Evolutionary conservation across 148 eudicot species (phyloP).

Genomic region (Chenopodium album): DNA sequence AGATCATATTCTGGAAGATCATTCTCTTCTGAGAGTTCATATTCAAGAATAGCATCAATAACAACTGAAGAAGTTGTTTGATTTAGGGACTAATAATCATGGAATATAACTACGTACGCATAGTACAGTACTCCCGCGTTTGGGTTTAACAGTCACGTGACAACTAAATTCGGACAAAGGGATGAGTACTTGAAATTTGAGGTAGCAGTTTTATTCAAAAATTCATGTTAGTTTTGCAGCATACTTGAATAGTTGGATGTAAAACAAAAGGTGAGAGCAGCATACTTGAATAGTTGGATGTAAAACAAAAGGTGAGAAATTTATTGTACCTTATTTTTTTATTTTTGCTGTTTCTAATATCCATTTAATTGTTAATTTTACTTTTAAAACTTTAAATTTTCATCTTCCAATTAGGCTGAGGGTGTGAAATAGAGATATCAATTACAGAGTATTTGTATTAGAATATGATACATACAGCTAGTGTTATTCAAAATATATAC

Average conservation of each 20-base stretch:
- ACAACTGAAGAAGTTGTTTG: conserved; percentile 17
- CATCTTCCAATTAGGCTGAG: not conserved
- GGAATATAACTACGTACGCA: not conserved
- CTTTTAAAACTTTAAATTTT: too few relatives aligned
- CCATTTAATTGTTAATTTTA: not conserved
- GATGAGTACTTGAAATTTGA: not conserved
- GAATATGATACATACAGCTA: not conserved
- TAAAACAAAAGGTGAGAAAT: not conserved
- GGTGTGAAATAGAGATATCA: not conserved
- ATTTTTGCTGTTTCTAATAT: not conserved
- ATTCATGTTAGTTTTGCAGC: conserved; percentile 13
- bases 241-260: conserved; percentile 12
- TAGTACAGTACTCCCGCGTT: not conserved
- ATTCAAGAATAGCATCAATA: conserved; percentile 27
- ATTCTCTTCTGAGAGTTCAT: not conserved
- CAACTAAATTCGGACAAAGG: not conserved
- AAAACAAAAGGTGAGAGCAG: not conserved
- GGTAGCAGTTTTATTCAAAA: conserved; percentile 1
- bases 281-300: conserved; percentile 14
- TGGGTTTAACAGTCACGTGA: not conserved
- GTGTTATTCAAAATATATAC: not conserved
- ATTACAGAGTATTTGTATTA: not conserved
- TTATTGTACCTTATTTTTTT: not conserved
- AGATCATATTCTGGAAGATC: conserved; percentile 12
- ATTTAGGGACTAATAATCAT: conserved; percentile 15